These are phyloP conservation scores for Pseudopyrenochaeta lycopersici DNA, from an alignment of 2,329 filamentous ascomycete species.

Conservation along the genomic window DNA sequence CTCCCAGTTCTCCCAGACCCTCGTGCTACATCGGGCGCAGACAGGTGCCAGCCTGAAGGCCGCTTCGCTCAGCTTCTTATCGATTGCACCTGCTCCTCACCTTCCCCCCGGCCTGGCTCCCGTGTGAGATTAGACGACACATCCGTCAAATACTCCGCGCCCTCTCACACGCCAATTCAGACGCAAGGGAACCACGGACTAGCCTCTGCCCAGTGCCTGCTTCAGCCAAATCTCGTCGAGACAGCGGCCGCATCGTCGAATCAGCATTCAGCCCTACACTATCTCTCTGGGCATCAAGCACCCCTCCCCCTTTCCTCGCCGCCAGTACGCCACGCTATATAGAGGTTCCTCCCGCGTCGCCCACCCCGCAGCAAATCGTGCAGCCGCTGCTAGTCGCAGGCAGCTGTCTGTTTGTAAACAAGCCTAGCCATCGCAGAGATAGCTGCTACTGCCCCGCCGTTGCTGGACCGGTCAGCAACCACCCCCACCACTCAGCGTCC, in stretches of 20 bases:
- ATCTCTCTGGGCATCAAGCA: slow-evolving; percentile 2
- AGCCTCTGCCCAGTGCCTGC: slow-evolving; percentile 20
- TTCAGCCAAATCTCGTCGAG: slow-evolving; percentile 28
- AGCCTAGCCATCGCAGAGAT: neutral
- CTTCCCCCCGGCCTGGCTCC: slow-evolving; percentile 10
- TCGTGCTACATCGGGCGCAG: slow-evolving; percentile 14
- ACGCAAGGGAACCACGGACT: slow-evolving; percentile 9
- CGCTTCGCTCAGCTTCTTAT: slow-evolving; percentile 8
- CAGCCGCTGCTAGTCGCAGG: neutral
- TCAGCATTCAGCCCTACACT: slow-evolving; percentile 31
- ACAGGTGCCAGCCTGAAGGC: neutral
- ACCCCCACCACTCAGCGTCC: slow-evolving; percentile 2
- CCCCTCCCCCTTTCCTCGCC: slow-evolving; percentile 14
- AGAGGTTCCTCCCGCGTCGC: slow-evolving; percentile 5
- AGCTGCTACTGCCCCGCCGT: neutral
- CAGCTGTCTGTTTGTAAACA: slow-evolving; percentile 16
- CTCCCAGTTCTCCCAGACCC: slow-evolving; percentile 3
- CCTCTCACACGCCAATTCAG: neutral
- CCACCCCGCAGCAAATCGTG: slow-evolving; percentile 1
- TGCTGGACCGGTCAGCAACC: slow-evolving; percentile 18
- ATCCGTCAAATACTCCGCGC: neutral
- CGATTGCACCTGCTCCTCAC: slow-evolving; percentile 15
- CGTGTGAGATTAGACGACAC: slow-evolving; percentile 11
- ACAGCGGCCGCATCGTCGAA: slow-evolving; percentile 33
- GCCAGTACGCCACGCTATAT: neutral